Evolutionary conservation across 78 protist genomes (phyloP), one percentile per base, ranked within the genome.

Genomic region (Polysphondylium violaceum): DNA sequence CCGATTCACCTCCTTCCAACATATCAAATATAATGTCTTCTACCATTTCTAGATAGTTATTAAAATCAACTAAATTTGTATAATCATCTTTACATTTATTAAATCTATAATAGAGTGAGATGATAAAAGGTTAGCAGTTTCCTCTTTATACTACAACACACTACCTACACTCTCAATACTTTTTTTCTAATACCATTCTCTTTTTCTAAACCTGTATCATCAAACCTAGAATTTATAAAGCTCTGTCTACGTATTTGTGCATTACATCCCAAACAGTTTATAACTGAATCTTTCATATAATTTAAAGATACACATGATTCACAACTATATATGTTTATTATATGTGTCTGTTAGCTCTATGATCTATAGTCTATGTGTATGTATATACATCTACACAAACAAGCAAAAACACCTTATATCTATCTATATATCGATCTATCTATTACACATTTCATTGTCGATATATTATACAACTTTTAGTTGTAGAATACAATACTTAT

Each of bases 11-110:
- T 23, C 88, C 88, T 23, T 68, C 59, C 19, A 81, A 17, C 1
- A 58, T 55, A n/a, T 81, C 74, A 55, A 81, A 81, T 67, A 81
- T 64, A 40, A 81, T 25, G 68, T 81, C 77, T 16, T 81, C 89
- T 1, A 67, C 55, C 76, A 81, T 68, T 72, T 81, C 89, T 40
- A 81, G 41, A 55, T 55, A 81, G 41, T 81, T 33, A 81, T 81
- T 81, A 68, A 53, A 81, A 38, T 81, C 89, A 4, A 33, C 6
- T 25, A 81, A 38, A n/a, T 11, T 19, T 23, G 8, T 53, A 56
- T 68, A 81, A 44, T 81, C 69, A 21, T 81, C 74, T 68, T 16
- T 23, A n/a, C 76, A 55, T 41, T 81, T 81, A 33, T 81, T 81
- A 55, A 53, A 78, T 51, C 87, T 76, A 44, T 31, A 12, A 7